Evolutionary conservation across 345 rosid genomes (phyloP).

Genomic region (Populus tremula): DNA sequence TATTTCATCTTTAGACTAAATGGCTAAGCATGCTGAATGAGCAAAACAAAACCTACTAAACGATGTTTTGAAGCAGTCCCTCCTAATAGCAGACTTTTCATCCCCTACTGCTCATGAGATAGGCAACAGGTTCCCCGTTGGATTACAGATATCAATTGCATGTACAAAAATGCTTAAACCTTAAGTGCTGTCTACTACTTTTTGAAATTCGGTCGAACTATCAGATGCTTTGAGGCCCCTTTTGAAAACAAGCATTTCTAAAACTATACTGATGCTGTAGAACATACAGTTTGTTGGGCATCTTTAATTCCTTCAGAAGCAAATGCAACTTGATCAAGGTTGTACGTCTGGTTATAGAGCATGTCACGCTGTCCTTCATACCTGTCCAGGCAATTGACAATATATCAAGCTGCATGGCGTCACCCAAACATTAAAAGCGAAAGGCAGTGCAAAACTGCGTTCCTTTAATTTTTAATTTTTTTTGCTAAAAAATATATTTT

Average conservation of each 20-base stretch:
- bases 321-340: conserved; percentile 99
- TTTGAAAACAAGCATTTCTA: not conserved
- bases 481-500: too few species aligned
- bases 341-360: conserved; percentile 93
- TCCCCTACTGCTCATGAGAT: conserved; percentile 46
- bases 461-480: too few species aligned
- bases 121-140: too few species aligned
- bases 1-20: not conserved
- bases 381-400: conserved; percentile 42
- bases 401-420: not conserved
- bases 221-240: not conserved
- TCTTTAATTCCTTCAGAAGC: conserved; percentile 98
- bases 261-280: not conserved
- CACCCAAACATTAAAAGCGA: not conserved
- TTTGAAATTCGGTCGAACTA: not conserved
- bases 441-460: too few species aligned
- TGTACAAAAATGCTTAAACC: too few species aligned
- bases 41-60: not conserved
- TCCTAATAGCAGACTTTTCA: conserved; percentile 20
- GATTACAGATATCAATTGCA: conserved; percentile 25
- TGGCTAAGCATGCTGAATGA: not conserved
- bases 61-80: conserved; percentile 14
- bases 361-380: conserved; percentile 97
- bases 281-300: conserved; percentile 93
- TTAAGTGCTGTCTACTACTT: not conserved